Evolutionary conservation across 495 filamentous ascomycete genomes (phyloP), one percentile per base, ranked within the genome.

Genomic region (Daldinia vernicosa): DNA sequence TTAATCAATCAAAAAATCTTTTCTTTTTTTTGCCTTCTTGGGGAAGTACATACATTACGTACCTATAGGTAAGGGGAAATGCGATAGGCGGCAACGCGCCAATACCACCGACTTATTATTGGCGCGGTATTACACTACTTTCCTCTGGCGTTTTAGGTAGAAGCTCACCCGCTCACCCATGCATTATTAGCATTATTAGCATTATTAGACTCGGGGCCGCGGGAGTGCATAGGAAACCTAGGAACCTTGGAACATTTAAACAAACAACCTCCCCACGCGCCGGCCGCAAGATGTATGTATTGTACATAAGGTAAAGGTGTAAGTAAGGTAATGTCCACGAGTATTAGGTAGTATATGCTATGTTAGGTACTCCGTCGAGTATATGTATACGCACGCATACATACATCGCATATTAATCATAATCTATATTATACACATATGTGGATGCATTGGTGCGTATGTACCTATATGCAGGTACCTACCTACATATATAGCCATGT

Each of bases 111-210:
- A 69, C 37, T 66, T 70, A 55, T 63, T 66, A 70, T 74, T 74
- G 70, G 70, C 45, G 53, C 66, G 58, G 58, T 63, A 66, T 66
- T 61, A 66, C 70, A 66, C 66, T 74, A 74, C 63, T 66, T 69
- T 66, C 69, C 70, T 74, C 66, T 74, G 62, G 66, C 70, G 70
- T 74, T 70, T 72, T 72, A 72, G 65, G 65, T 68, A 67, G 64
- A 72, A 72, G 64, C 59, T 67, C 26, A 55, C 64, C 69, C 69
- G 64, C 59, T 67, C 26, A 55, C 64, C 69, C 69, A 72, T 67
- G 58, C 64, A 72, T 72, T 67, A 63, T 71, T 71, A 71, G 63
- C 32, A 33, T 12, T 35, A 35, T 33, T 33, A 12, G 32, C 32
- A 72, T 72, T 64, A 63, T 71, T 71, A 71, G 63, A 71, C 63